Evolutionary conservation across 257 asterid species (phyloP).

Genomic region (Solanum ossicruentum): DNA sequence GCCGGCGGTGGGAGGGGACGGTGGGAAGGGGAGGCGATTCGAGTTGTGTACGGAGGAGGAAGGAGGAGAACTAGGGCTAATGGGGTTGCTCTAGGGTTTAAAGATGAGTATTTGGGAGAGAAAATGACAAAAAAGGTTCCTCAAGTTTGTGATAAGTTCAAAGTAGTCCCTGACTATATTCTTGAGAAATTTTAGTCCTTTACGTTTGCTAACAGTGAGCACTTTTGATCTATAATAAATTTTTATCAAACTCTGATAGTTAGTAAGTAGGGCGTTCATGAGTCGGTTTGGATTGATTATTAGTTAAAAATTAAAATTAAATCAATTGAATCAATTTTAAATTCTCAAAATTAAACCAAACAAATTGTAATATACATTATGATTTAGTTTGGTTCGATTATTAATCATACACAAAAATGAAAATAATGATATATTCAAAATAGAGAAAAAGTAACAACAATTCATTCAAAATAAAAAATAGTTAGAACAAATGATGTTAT

Average conservation of each 20-base stretch:
- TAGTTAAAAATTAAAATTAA: too few relatives aligned
- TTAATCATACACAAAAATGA: too few relatives aligned
- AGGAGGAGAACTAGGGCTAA: constrained; percentile 11
- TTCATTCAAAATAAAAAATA: too few relatives aligned
- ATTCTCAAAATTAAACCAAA: too few relatives aligned
- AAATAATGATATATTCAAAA: too few relatives aligned
- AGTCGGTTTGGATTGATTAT: too few relatives aligned
- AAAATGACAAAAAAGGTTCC: not conserved
- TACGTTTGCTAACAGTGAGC: not conserved
- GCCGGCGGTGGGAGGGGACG: not conserved
- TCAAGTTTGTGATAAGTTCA: not conserved
- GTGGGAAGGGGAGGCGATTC: not conserved
- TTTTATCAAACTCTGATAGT: not conserved
- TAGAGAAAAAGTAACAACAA: too few relatives aligned
- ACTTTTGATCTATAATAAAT: not conserved
- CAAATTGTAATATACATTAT: too few relatives aligned
- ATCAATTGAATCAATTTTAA: too few relatives aligned
- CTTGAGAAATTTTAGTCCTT: not conserved
- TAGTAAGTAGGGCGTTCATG: too few relatives aligned
- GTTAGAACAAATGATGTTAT: too few relatives aligned
- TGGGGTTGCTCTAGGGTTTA: not conserved
- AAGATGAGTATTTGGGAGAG: not conserved
- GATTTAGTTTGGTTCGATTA: too few relatives aligned
- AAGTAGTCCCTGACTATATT: not conserved
- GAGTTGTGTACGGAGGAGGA: not conserved